A percentile compares a stretch with the other conserved stretches of the same genome.
Evolutionary conservation across 1,284 basidiomycete species (phyloP).

Genomic region (Ustilago hordei): DNA sequence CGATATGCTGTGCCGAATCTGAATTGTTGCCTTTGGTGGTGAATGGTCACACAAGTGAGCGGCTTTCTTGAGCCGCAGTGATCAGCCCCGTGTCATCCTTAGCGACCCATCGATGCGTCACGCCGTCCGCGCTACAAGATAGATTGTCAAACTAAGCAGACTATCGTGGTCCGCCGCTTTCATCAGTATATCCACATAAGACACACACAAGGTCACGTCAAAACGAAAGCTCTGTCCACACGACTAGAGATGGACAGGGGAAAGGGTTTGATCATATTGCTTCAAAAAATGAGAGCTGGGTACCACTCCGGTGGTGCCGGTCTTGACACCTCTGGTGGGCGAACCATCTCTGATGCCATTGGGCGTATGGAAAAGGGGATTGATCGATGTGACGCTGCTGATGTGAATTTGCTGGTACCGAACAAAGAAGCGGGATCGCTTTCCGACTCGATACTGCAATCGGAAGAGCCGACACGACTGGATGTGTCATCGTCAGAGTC

Average conservation of each 20-base stretch:
- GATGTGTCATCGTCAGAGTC: slow-evolving; percentile 11
- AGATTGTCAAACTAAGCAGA: too few species aligned
- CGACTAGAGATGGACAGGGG: not conserved
- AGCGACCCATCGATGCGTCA: too few species aligned
- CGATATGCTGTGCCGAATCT: too few species aligned
- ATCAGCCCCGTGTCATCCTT: too few species aligned
- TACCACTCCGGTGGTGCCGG: slow-evolving; percentile 1
- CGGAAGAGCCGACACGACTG: not conserved
- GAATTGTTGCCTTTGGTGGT: too few species aligned
- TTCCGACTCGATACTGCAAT: not conserved
- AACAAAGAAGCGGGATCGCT: slow-evolving; percentile 18
- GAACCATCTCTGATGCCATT: slow-evolving; percentile 52
- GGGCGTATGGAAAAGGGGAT: slow-evolving; percentile 22
- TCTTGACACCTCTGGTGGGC: slow-evolving; percentile 36
- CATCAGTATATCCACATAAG: not conserved
- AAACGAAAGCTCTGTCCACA: not conserved
- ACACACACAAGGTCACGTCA: not conserved
- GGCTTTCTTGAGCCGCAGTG: too few species aligned
- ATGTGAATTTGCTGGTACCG: not conserved
- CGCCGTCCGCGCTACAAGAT: too few species aligned
- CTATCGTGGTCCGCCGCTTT: too few species aligned
- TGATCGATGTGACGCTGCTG: slow-evolving; percentile 19
- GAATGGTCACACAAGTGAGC: too few species aligned
- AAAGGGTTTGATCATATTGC: not conserved
- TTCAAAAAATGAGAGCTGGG: slow-evolving; percentile 9